Percentiles rank a stretch among this genome's conserved stretches.
Evolutionary conservation across 169 alveolate genomes (phyloP).

Genomic region (Babesia ovis): DNA sequence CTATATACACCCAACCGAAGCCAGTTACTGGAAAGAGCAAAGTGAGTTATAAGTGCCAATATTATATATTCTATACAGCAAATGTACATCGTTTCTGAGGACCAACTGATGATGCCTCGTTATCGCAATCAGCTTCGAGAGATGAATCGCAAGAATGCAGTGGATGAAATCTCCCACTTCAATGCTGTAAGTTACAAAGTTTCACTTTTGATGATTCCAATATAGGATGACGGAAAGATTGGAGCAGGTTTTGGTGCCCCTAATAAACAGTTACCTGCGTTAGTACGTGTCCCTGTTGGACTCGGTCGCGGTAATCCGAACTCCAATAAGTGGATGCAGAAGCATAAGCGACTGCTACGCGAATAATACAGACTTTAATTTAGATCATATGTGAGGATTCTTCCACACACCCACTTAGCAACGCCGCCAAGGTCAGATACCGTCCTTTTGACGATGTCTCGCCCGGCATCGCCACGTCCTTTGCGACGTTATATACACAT

Average conservation of each 20-base stretch:
- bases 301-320: conserved; percentile 70
- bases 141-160: conserved; percentile 49
- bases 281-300: conserved; percentile 44
- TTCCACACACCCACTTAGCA: conserved; percentile 25
- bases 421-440: conserved; percentile 1
- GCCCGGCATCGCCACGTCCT: background rate
- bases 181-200: conserved; percentile 33
- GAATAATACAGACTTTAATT: background rate
- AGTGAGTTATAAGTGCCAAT: background rate
- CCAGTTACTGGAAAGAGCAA: conserved; percentile 63
- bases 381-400: background rate
- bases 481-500: background rate
- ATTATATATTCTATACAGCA: conserved; percentile 4
- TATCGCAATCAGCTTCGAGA: conserved; percentile 50
- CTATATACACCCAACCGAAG: conserved; percentile 70
- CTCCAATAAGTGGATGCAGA: conserved; percentile 68
- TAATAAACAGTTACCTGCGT: background rate
- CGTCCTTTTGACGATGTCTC: conserved; percentile 11
- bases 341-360: conserved; percentile 50
- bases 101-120: conserved; percentile 69
- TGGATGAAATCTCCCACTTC: conserved; percentile 44
- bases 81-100: conserved; percentile 67
- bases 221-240: conserved; percentile 28
- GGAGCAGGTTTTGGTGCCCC: conserved; percentile 10
- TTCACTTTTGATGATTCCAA: background rate